A percentile compares a stretch with the other conserved stretches of the same genome.
Evolutionary conservation across 2,329 filamentous ascomycete genomes (phyloP).

Genomic region (Nothopassalora personata): DNA sequence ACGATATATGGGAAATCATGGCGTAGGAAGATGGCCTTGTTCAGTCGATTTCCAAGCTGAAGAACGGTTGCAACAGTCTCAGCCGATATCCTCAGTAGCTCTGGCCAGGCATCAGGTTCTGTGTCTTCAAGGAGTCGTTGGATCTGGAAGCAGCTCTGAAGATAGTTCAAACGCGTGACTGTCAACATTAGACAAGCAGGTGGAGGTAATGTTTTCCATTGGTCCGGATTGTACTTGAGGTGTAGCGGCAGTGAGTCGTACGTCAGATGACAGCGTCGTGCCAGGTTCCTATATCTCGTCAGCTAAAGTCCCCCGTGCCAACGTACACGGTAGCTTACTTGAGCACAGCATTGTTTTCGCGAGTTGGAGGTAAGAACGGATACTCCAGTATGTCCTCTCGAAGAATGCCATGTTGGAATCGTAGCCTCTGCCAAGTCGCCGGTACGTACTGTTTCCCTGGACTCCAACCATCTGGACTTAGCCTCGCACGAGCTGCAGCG

Average conservation of each 20-base stretch:
- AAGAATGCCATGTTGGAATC: constrained; percentile 5
- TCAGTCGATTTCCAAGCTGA: constrained; percentile 13
- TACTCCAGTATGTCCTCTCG: constrained; percentile 9
- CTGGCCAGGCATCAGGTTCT: background rate
- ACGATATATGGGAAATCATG: constrained; percentile 18
- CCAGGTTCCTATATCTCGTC: background rate
- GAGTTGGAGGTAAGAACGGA: background rate
- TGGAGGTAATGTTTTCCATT: constrained; percentile 14
- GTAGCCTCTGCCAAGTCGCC: constrained; percentile 14
- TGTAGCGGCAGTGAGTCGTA: constrained; percentile 9
- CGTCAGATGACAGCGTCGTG: background rate
- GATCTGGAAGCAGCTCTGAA: constrained; percentile 18
- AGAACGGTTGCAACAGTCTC: constrained; percentile 13
- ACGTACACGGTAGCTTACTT: constrained; percentile 3
- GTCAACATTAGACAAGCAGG: constrained; percentile 13
- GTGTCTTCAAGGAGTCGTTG: constrained; percentile 15
- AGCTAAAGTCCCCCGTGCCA: too few relatives aligned
- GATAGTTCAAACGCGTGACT: constrained; percentile 15
- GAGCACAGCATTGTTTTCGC: constrained; percentile 1
- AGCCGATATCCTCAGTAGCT: constrained; percentile 7
- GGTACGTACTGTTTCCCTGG: constrained; percentile 2
- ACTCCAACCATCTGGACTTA: constrained; percentile 14
- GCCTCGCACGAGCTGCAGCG: constrained; percentile 2
- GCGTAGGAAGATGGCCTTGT: constrained; percentile 12
- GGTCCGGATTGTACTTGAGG: constrained; percentile 14